A percentile compares a stretch with the other conserved stretches of the same genome.
Conservation (phyloP, 2,329 filamentous ascomycete species). For the Colletotrichum euphorbiae region DNA sequence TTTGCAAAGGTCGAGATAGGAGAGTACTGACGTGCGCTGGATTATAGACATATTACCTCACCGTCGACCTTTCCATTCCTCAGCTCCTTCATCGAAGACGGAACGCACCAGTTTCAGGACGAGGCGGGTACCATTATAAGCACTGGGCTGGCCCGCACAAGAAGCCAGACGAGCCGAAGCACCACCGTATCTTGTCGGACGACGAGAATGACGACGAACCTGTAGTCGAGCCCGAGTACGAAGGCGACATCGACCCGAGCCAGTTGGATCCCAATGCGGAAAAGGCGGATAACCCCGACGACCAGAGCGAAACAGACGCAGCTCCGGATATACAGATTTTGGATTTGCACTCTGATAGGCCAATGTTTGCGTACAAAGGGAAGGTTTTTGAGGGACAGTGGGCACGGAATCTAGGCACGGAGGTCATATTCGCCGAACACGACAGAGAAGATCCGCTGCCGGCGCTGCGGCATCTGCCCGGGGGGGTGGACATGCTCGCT, state of each 20-base stretch:
- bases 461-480: conserved; percentile 61
- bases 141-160: conserved; percentile 52
- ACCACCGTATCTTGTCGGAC: conserved; percentile 40
- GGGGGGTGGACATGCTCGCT: conserved; percentile 78
- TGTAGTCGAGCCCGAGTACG: conserved; percentile 41
- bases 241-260: conserved; percentile 43
- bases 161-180: conserved; percentile 38
- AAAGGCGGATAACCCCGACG: conserved; percentile 41
- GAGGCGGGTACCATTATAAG: conserved; percentile 61
- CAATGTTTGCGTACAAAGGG: conserved; percentile 83
- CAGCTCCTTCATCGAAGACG: conserved; percentile 60
- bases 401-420: conserved; percentile 86
- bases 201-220: conserved; percentile 44
- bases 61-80: conserved; percentile 71
- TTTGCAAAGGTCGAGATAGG: neutral
- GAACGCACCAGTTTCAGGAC: conserved; percentile 43
- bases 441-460: conserved; percentile 56
- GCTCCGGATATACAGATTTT: conserved; percentile 76
- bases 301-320: conserved; percentile 36
- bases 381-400: conserved; percentile 84
- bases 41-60: conserved; percentile 71
- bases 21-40: neutral
- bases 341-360: conserved; percentile 81
- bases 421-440: conserved; percentile 76
- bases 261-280: conserved; percentile 35